Evolutionary conservation across 2,329 filamentous ascomycete genomes (phyloP), one percentile per base, ranked within the genome.

Genomic region (Monosporascus ibericus): DNA sequence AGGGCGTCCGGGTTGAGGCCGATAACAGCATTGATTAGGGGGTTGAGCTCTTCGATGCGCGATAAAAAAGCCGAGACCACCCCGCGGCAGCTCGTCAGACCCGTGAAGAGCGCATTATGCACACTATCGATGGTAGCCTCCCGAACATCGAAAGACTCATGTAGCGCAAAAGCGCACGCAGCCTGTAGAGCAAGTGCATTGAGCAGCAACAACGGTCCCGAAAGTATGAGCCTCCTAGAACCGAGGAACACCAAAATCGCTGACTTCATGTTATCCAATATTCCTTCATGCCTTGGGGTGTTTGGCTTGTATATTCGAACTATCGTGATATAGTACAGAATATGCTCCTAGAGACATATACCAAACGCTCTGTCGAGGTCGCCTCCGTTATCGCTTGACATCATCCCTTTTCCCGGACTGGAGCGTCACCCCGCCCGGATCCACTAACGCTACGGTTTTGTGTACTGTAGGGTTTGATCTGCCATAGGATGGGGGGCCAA

Each of bases 71-170:
- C 69, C 6, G 73, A 76, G 4, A 84, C 73, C 1, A 85, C 69
- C 20, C 72, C 72, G 15, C 75, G 74, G 63, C 82, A 85, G 46
- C 77, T 79, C 30, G 77, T 74, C 5, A 74, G 65, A 9, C 77
- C 71, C 22, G 74, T 73, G 60, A 75, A 77, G 8, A 87, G 72
- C 8, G 76, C 75, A 59, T 76, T 68, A 55, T 85, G 83, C 7
- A 84, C 73, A 1, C 72, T 72, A 30, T 76, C 68, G 53, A 86
- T 78, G 0, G 81, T 84, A 2, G 83, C 78, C 67, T 85, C 81
- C 49, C 77, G 69, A 11, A 76, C 67, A 53, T 84, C 78, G 54
- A 83, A 76, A 61, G 48, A 54, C 54, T 53, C 50, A n/a, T 47
- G 42, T 18, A 46, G 42, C 30, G 11, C 38, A 7, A 49, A 37